A percentile compares a stretch with the other conserved stretches of the same genome.
Conservation (phyloP, 2,329 filamentous ascomycete genomes). For the Venturia effusa region DNA sequence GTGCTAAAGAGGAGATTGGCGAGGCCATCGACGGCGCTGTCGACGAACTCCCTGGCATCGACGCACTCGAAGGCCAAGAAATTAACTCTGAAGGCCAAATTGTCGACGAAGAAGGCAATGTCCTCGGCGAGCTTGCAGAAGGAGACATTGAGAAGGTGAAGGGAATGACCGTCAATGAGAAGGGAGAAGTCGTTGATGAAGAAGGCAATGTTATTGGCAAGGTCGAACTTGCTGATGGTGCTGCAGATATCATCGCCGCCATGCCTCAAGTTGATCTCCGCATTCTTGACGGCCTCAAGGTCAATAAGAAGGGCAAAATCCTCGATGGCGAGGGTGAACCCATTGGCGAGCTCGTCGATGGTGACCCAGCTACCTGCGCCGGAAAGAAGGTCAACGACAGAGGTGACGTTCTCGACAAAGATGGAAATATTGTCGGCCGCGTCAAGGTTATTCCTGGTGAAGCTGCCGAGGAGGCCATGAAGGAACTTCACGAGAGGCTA, state of each 20-base stretch:
- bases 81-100: constrained; percentile 40
- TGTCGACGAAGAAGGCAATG: constrained; percentile 37
- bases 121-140: constrained; percentile 38
- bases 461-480: constrained; percentile 40
- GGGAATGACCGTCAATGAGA: constrained; percentile 39
- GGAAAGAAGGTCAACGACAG: constrained; percentile 40
- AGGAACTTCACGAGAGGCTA: constrained; percentile 33
- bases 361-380: constrained; percentile 31
- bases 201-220: constrained; percentile 40
- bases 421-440: constrained; percentile 38
- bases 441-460: constrained; percentile 38
- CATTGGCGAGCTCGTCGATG: constrained; percentile 39
- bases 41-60: constrained; percentile 40
- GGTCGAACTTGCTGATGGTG: constrained; percentile 39
- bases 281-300: constrained; percentile 41
- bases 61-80: constrained; percentile 40
- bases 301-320: constrained; percentile 47
- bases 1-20: constrained; percentile 7
- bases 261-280: constrained; percentile 32
- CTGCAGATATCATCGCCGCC: constrained; percentile 36
- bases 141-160: constrained; percentile 35
- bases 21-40: constrained; percentile 21
- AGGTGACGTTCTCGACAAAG: constrained; percentile 40
- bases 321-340: constrained; percentile 40
- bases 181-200: constrained; percentile 39